phyloP scores from a whole-genome alignment of 345 rosid species.

The Crucihimalaya himalaica region DNA sequence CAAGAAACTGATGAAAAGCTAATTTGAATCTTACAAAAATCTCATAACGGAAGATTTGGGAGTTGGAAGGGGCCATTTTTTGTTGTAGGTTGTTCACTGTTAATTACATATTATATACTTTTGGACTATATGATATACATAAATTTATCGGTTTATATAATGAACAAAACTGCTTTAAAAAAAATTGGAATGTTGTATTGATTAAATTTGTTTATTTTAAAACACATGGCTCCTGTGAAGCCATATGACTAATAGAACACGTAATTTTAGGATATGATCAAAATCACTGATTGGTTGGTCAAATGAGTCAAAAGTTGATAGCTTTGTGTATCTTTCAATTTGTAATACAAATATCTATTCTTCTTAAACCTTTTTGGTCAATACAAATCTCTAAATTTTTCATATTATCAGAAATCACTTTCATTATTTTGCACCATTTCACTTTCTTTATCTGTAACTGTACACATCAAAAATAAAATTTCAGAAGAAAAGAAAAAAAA shows the following conservation, averaged over 20 bases:
- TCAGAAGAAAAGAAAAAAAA: neutral
- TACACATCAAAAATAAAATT: slow-evolving; percentile 23
- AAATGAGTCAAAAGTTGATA: neutral
- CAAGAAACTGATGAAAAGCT: slow-evolving; percentile 27
- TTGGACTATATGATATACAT: slow-evolving; percentile 21
- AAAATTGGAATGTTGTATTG: too few species aligned
- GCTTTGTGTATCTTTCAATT: neutral
- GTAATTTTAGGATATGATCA: slow-evolving; percentile 1
- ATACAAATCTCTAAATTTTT: neutral
- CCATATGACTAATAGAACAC: neutral
- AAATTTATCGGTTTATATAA: neutral
- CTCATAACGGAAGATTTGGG: neutral
- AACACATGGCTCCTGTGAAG: neutral
- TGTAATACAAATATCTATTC: neutral
- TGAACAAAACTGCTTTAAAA: neutral
- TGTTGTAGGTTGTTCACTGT: slow-evolving; percentile 23
- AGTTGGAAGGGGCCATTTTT: slow-evolving; percentile 10
- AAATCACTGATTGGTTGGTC: slow-evolving; percentile 14
- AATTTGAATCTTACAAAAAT: slow-evolving; percentile 26
- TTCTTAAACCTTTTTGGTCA: neutral
- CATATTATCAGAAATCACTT: neutral
- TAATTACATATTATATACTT: slow-evolving; percentile 10
- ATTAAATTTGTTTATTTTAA: neutral
- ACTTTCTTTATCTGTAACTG: slow-evolving; percentile 29
- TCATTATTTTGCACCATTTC: neutral